A percentile compares a stretch with the other conserved stretches of the same genome.
Conservation (phyloP, 1,284 basidiomycete genomes). For the Marasmius oreades region DNA sequence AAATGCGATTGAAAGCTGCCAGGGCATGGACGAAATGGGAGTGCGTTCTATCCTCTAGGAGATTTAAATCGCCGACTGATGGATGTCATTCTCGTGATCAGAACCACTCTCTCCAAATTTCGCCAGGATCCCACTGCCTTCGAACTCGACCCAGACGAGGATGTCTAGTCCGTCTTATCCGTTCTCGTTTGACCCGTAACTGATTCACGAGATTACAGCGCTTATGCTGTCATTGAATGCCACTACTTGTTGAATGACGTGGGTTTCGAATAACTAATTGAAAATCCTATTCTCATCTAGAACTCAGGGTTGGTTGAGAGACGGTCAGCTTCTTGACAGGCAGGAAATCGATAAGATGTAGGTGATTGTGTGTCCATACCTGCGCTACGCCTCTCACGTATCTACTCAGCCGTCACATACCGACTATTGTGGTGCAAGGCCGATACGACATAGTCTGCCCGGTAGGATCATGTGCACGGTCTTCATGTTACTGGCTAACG, state of each 20-base stretch:
- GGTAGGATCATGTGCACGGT: constrained; percentile 34
- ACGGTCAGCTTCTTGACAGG: constrained; percentile 83
- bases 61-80: not conserved
- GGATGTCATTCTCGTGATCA: constrained; percentile 24
- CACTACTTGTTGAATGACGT: constrained; percentile 86
- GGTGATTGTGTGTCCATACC: constrained; percentile 19
- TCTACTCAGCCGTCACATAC: constrained; percentile 70
- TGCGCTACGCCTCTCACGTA: constrained; percentile 4
- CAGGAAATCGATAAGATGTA: constrained; percentile 90
- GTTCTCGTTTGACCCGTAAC: not conserved
- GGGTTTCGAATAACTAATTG: constrained; percentile 13
- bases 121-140: constrained; percentile 67
- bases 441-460: constrained; percentile 80
- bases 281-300: not conserved
- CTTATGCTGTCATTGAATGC: constrained; percentile 88
- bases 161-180: constrained; percentile 55
- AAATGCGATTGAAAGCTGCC: constrained; percentile 67
- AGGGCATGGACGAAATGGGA: constrained; percentile 90
- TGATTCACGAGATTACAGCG: constrained; percentile 38
- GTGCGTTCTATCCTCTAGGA: constrained; percentile 37
- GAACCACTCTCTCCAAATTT: constrained; percentile 78
- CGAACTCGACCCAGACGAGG: constrained; percentile 65
- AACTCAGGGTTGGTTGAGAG: constrained; percentile 77
- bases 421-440: constrained; percentile 83
- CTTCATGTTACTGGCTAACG: not conserved